phyloP scores from a whole-genome alignment of 441 rosid genomes.

The Rhodomyrtus psidioides region DNA sequence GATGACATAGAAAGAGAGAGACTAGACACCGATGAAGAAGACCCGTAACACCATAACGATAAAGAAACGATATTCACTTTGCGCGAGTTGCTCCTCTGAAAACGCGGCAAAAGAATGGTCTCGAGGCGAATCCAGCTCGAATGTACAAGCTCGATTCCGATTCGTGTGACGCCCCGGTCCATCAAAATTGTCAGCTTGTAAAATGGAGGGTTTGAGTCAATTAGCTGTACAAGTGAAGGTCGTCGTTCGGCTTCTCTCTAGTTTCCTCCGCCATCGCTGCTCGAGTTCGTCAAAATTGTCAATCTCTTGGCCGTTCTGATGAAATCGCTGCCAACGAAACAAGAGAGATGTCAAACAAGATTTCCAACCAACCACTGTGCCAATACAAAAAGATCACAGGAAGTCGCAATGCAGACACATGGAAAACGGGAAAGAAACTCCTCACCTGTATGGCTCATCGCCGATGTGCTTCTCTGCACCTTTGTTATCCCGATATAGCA shows the following conservation, averaged over 20 bases:
- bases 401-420: neutral
- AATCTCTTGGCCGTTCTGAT: constrained; percentile 4
- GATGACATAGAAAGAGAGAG: neutral
- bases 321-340: neutral
- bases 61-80: neutral
- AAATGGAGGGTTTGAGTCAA: neutral
- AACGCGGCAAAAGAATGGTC: neutral
- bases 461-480: constrained; percentile 48
- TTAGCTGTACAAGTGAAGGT: constrained; percentile 10
- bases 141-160: neutral
- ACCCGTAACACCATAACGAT: neutral
- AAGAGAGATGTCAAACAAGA: neutral
- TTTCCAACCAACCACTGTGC: neutral
- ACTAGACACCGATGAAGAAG: neutral
- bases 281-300: constrained; percentile 1
- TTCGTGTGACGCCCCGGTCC: neutral
- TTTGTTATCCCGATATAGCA: constrained; percentile 32
- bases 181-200: neutral
- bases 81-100: neutral
- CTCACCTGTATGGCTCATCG: constrained; percentile 48
- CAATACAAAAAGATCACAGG: neutral
- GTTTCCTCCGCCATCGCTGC: neutral
- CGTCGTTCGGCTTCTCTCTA: neutral
- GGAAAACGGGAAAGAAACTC: neutral
- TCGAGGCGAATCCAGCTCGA: neutral